Conservation (phyloP, 1,284 basidiomycete genomes). For the Malassezia furfur region DNA sequence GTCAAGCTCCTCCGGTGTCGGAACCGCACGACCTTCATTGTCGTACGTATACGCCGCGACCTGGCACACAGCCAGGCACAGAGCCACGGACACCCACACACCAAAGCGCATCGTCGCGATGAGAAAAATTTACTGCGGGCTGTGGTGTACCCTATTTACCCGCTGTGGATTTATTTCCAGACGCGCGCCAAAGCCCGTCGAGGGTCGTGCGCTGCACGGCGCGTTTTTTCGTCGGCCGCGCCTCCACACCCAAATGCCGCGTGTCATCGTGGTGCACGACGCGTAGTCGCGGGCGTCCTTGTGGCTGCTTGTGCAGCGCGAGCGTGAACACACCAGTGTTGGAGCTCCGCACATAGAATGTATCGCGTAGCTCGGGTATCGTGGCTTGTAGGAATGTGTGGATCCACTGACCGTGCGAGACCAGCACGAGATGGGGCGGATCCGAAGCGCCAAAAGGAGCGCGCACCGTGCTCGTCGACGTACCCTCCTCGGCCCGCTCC, state of each 20-base stretch:
- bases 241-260: conserved; percentile 2
- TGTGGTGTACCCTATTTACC: not conserved
- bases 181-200: conserved; percentile 2
- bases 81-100: not conserved
- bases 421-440: conserved; percentile 29
- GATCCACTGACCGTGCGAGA: conserved; percentile 42
- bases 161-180: not conserved
- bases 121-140: not conserved
- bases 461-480: not conserved
- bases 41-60: not conserved
- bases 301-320: not conserved
- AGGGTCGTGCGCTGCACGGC: conserved; percentile 7
- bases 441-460: not conserved
- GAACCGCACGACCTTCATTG: not conserved
- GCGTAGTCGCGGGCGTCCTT: not conserved
- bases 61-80: not conserved
- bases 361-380: conserved; percentile 3
- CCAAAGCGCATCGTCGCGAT: conserved; percentile 2
- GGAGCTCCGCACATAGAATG: conserved; percentile 12
- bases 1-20: not conserved
- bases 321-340: conserved; percentile 16
- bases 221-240: not conserved
- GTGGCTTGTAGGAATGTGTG: conserved; percentile 23
- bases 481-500: not conserved
- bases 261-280: conserved; percentile 12